Evolutionary conservation across 768 basidiomycete genomes (phyloP), one percentile per base, ranked within the genome.

Genomic region (Lactarius sp.): DNA sequence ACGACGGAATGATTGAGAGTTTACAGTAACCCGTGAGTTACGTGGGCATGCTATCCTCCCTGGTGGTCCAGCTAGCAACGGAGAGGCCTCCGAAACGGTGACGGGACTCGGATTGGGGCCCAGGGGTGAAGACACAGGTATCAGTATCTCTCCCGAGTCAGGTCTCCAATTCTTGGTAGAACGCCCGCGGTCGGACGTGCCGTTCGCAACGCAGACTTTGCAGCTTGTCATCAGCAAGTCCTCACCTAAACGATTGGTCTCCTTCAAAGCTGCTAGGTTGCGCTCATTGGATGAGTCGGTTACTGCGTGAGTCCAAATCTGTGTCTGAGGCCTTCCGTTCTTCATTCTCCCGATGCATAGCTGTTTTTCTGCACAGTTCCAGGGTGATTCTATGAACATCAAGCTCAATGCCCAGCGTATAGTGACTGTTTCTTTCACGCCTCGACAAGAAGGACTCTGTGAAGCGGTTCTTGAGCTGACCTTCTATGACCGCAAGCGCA

Each of bases 401-500:
- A 59, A 50, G 41, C 62, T 27, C 12, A 64, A 18, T 8, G 9
- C 8, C 6, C 37, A 39, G 33, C 62, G 44, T 20, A 66, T 18
- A 2, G 36, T 66, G 1, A 44, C 36, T 0, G 20, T 66, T n/a
- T 51, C 42, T 34, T 66, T 64, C 52, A 14, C 14, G 4, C 65
- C 65, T 7, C 52, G 18, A 20, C 52, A 27, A 59, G 62, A 33
- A 37, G 65, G 65, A 12, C n/a, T 33, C 31, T 64, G 39, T 27
- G 65, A 66, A n/a, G 57, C 57, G 2, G 27, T 36, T 20, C 34
- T 66, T 37, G 62, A 64, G 20, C 62, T 66, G 6, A 64, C 33
- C 4, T 66, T 66, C 42, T 50, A 27, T 39, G 18, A 66, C 49
- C 44, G 37, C 33, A 18, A 7, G 10, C 62, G 60, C 51, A 20